These are phyloP conservation scores for Spathaspora sp. DNA, from an alignment of 1,139 yeast species.

Conservation along the genomic window DNA sequence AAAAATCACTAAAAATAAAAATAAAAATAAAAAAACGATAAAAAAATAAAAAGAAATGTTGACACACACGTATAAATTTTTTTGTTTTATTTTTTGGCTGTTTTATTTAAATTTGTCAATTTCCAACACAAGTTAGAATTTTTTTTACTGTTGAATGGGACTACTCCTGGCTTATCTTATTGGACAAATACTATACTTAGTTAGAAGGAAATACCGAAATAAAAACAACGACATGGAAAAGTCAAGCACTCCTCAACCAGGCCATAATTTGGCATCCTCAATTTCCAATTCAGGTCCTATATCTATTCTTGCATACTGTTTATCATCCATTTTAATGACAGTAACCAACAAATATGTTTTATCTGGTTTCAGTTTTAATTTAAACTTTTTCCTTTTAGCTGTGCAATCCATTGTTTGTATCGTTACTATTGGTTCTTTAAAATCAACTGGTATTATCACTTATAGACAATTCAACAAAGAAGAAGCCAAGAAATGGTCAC, in stretches of 20 bases:
- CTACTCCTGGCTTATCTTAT: conserved; percentile 40
- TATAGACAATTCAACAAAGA: conserved; percentile 82
- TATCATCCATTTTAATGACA: conserved; percentile 95
- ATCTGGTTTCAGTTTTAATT: conserved; percentile 77
- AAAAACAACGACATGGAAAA: conserved; percentile 30
- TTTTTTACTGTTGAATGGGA: conserved; percentile 33
- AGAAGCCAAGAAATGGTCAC: conserved; percentile 95
- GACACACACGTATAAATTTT: conserved; percentile 2
- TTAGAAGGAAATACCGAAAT: conserved; percentile 27
- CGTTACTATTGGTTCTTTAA: conserved; percentile 66
- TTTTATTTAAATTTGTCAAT: conserved; percentile 1
- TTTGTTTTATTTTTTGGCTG: background rate
- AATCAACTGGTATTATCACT: conserved; percentile 71
- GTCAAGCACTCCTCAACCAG: conserved; percentile 17
- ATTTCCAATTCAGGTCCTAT: conserved; percentile 81
- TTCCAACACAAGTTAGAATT: background rate
- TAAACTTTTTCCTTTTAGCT: conserved; percentile 85
- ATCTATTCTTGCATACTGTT: conserved; percentile 85
- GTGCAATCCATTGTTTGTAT: conserved; percentile 84
- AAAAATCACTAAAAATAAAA: background rate
- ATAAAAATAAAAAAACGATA: no score
- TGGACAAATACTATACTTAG: conserved; percentile 35
- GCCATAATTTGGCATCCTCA: conserved; percentile 21
- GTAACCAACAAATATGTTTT: conserved; percentile 94
- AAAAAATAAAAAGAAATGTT: conserved; percentile 1